These are phyloP conservation scores for Sporisorium iseilematis-ciliati DNA, from an alignment of 1,284 basidiomycete species.

Conservation along the genomic window DNA sequence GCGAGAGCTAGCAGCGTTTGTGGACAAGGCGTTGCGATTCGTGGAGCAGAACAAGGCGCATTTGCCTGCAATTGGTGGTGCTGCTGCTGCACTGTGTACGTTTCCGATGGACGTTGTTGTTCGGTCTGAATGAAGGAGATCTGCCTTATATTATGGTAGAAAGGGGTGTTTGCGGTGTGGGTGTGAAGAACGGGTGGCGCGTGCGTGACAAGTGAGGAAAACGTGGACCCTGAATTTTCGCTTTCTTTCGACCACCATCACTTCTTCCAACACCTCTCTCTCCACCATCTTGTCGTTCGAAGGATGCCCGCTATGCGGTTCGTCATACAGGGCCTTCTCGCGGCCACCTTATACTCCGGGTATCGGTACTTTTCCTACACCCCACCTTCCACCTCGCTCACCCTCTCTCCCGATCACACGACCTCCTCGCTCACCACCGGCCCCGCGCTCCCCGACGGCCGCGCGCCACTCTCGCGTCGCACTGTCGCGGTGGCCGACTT, in stretches of 20 bases:
- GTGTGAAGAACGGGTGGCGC: constrained; percentile 3
- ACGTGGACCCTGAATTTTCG: constrained; percentile 14
- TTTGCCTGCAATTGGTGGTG: constrained; percentile 21
- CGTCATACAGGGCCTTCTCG: constrained; percentile 21
- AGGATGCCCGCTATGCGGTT: constrained; percentile 16
- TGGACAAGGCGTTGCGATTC: constrained; percentile 10
- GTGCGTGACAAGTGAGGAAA: neutral
- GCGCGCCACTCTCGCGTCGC: constrained; percentile 30
- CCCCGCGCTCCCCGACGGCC: constrained; percentile 10
- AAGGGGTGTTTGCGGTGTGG: neutral
- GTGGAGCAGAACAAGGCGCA: constrained; percentile 35
- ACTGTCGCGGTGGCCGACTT: constrained; percentile 65
- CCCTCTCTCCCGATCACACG: constrained; percentile 3
- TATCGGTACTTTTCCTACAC: constrained; percentile 22
- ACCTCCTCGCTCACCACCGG: constrained; percentile 1
- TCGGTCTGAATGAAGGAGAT: neutral
- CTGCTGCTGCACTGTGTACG: constrained; percentile 17
- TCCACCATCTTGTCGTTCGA: no score
- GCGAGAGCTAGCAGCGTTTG: constrained; percentile 6
- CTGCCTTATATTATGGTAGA: neutral
- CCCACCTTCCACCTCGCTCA: neutral
- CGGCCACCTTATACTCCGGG: constrained; percentile 23
- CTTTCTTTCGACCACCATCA: neutral
- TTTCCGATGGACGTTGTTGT: constrained; percentile 19
- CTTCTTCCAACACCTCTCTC: neutral